Evolutionary conservation across 2,329 filamentous ascomycete genomes (phyloP).

Genomic region (Calycina herbarum): DNA sequence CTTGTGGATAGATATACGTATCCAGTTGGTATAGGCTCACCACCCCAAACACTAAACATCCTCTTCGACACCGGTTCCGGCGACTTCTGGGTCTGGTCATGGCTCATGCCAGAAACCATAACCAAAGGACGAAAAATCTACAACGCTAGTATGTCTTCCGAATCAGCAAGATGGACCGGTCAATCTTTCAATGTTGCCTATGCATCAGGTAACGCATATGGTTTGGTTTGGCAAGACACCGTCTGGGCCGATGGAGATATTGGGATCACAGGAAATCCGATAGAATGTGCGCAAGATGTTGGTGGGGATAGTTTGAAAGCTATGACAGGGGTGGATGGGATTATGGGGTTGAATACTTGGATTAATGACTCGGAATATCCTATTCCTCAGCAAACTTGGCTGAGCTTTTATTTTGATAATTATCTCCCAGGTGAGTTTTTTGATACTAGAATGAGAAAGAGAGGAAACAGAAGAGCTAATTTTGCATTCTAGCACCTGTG

Average conservation of each 20-base stretch:
- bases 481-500: constrained; percentile 40
- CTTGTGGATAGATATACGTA: constrained; percentile 27
- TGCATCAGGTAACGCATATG: constrained; percentile 17
- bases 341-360: constrained; percentile 42
- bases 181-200: constrained; percentile 25
- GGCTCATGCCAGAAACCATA: constrained; percentile 22
- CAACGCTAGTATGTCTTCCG: constrained; percentile 15
- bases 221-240: constrained; percentile 25
- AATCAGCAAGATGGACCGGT: constrained; percentile 15
- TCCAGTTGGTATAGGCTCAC: constrained; percentile 22
- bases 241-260: constrained; percentile 19
- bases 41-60: constrained; percentile 26
- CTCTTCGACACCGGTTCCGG: constrained; percentile 31
- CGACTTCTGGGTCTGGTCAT: constrained; percentile 33
- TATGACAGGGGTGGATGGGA: constrained; percentile 31
- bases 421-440: constrained; percentile 15
- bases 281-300: constrained; percentile 24
- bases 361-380: constrained; percentile 30
- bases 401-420: constrained; percentile 18
- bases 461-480: not conserved
- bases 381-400: constrained; percentile 25
- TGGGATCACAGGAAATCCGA: constrained; percentile 20
- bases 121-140: constrained; percentile 19
- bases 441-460: not conserved
- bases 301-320: constrained; percentile 15